Percentiles rank a stretch among this genome's conserved stretches.
phyloP scores from a whole-genome alignment of 2,329 filamentous ascomycete species.

The Blastomyces silverae region DNA sequence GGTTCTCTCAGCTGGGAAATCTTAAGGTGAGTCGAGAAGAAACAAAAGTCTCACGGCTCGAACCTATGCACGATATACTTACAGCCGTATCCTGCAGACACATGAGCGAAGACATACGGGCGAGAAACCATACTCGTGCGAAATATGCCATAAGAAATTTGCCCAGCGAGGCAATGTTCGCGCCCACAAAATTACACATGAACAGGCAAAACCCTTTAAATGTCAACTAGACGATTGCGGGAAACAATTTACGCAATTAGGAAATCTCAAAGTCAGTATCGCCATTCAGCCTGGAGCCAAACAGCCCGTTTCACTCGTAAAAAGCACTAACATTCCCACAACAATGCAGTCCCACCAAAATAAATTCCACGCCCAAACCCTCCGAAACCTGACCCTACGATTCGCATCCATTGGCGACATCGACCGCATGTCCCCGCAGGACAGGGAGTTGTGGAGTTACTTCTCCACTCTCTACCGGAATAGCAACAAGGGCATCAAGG shows the following conservation, averaged over 20 bases:
- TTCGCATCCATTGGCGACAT: constrained; percentile 59
- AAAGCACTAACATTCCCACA: constrained; percentile 18
- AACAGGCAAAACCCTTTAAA: constrained; percentile 66
- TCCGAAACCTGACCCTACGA: constrained; percentile 61
- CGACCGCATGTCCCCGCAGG: constrained; percentile 58
- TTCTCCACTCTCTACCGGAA: constrained; percentile 90
- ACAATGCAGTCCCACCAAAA: constrained; percentile 72
- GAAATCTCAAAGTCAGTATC: constrained; percentile 72
- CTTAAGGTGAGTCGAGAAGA: constrained; percentile 58
- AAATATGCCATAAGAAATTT: constrained; percentile 72
- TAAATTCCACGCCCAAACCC: constrained; percentile 75
- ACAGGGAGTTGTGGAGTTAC: constrained; percentile 75
- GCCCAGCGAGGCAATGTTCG: constrained; percentile 79
- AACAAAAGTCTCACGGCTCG: background rate
- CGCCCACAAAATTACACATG: constrained; percentile 75
- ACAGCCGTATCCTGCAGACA: constrained; percentile 48
- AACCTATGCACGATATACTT: background rate
- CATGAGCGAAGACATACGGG: constrained; percentile 83
- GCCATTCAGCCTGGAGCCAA: background rate
- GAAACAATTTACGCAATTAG: constrained; percentile 82
- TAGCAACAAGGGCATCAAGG: constrained; percentile 97
- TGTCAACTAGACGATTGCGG: constrained; percentile 78
- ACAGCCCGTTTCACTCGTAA: background rate
- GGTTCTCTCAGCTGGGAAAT: constrained; percentile 86
- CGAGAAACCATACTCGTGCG: constrained; percentile 75